Percentiles rank a stretch among this genome's conserved stretches.
Evolutionary conservation across 805 yeast genomes (phyloP).

Genomic region (Candida schatavii): DNA sequence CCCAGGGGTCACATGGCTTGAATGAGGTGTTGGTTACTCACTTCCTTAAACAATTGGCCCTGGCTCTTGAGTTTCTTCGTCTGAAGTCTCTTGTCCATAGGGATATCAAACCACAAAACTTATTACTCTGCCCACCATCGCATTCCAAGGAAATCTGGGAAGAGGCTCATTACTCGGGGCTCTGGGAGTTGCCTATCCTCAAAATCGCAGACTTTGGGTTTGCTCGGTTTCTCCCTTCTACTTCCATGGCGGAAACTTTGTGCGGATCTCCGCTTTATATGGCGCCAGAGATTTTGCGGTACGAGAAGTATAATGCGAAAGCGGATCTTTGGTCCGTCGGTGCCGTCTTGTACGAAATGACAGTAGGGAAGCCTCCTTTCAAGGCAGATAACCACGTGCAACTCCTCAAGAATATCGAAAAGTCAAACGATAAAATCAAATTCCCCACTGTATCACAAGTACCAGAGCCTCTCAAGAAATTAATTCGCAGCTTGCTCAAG

Average conservation of each 20-base stretch:
- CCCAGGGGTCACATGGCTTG: slow-evolving; percentile 72
- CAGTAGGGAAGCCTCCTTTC: slow-evolving; percentile 95
- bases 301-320: slow-evolving; percentile 94
- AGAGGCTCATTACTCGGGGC: slow-evolving; percentile 62
- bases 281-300: slow-evolving; percentile 96
- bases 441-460: slow-evolving; percentile 71
- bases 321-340: slow-evolving; percentile 99
- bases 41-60: slow-evolving; percentile 80
- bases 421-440: slow-evolving; percentile 69
- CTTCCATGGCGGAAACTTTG: slow-evolving; percentile 92
- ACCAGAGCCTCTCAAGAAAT: slow-evolving; percentile 60
- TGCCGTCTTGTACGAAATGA: slow-evolving; percentile 93
- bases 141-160: slow-evolving; percentile 61
- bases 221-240: slow-evolving; percentile 89
- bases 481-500: slow-evolving; percentile 74
- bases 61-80: slow-evolving; percentile 80
- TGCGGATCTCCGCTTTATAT: slow-evolving; percentile 97
- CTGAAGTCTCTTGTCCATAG: slow-evolving; percentile 86
- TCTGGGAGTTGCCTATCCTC: slow-evolving; percentile 84
- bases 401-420: slow-evolving; percentile 79
- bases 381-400: slow-evolving; percentile 92
- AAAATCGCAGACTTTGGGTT: slow-evolving; percentile 98
- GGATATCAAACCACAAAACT: slow-evolving; percentile 92
- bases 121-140: slow-evolving; percentile 77
- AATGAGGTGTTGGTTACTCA: slow-evolving; percentile 77